Conservation (phyloP, 2,329 filamentous ascomycete species). For the Arthrobotrys sphaeroides region DNA sequence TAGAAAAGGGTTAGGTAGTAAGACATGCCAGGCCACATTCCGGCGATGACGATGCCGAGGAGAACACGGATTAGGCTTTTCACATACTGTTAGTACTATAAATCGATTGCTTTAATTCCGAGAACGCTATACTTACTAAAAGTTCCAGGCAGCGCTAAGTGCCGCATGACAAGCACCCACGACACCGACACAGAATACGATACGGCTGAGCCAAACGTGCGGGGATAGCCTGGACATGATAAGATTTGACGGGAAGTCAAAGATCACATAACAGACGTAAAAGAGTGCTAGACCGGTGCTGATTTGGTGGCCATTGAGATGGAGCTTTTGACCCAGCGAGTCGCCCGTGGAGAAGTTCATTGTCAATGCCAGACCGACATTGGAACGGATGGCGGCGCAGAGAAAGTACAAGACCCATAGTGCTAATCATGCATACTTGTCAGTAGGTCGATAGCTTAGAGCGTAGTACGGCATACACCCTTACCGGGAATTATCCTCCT, state of each 20-base stretch:
- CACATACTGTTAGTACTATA: slow-evolving; percentile 41
- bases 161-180: slow-evolving; percentile 86
- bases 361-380: slow-evolving; percentile 91
- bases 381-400: slow-evolving; percentile 89
- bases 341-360: slow-evolving; percentile 80
- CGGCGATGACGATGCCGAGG: slow-evolving; percentile 85
- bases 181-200: slow-evolving; percentile 85
- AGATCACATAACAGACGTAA: slow-evolving; percentile 90
- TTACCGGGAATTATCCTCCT: slow-evolving; percentile 67
- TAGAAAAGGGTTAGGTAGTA: slow-evolving; percentile 94
- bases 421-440: slow-evolving; percentile 16
- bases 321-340: slow-evolving; percentile 76
- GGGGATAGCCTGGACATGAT: slow-evolving; percentile 87
- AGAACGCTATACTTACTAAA: slow-evolving; percentile 69
- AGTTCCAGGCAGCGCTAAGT: slow-evolving; percentile 81
- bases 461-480: background rate
- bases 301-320: slow-evolving; percentile 77
- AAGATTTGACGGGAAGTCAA: slow-evolving; percentile 87
- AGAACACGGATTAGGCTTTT: slow-evolving; percentile 78
- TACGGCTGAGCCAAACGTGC: slow-evolving; percentile 89
- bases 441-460: background rate
- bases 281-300: slow-evolving; percentile 87
- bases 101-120: background rate
- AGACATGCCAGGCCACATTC: slow-evolving; percentile 95
- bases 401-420: slow-evolving; percentile 94